Evolutionary conservation across 2,329 filamentous ascomycete genomes (phyloP), one percentile per base, ranked within the genome.

Genomic region (Botryotinia narcissicola): DNA sequence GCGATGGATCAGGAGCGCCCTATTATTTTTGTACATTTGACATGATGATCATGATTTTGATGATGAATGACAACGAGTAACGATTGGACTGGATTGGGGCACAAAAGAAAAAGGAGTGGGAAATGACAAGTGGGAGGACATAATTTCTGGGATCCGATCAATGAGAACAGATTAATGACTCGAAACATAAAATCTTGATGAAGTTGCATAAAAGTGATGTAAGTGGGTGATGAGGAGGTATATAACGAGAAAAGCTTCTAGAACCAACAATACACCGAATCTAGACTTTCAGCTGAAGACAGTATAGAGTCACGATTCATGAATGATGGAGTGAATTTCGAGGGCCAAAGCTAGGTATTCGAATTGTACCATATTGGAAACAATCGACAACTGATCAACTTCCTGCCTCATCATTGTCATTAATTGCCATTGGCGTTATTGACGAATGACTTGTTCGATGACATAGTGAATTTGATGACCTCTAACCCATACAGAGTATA

Each of bases 1-100:
- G 64, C 64, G 64, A 68, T 40, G 46, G 46, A 54, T 54, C 25
- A 68, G 64, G 25, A 40, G 48, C 48, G 46, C 51, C 29, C 42
- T 18, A 54, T 57, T 71, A 64, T 66, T 66, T 71, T 66, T 71
- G 70, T 66, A 66, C 29, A 66, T 71, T 66, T 67, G 32, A 29
- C 42, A 44, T 40, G 70, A 66, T 66, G 32, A 66, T 71, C 42
- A 64, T 54, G 60, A 66, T 71, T 63, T 60, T 72, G 51, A 68
- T 72, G 71, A 72, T 60, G 71, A 51, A 68, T 60, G 63, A 64
- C 59, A 42, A 68, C 40, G 48, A 35, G 20, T 57, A 72, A 72
- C 37, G 60, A 71, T 57, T 54, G 46, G 40, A 32, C 4, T 16
- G 48, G 48, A 42, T 42, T 22, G 64, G 35, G 35, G 61, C 14